Evolutionary conservation across 2,329 filamentous ascomycete genomes (phyloP).

Genomic region (Lachnellula cervina): DNA sequence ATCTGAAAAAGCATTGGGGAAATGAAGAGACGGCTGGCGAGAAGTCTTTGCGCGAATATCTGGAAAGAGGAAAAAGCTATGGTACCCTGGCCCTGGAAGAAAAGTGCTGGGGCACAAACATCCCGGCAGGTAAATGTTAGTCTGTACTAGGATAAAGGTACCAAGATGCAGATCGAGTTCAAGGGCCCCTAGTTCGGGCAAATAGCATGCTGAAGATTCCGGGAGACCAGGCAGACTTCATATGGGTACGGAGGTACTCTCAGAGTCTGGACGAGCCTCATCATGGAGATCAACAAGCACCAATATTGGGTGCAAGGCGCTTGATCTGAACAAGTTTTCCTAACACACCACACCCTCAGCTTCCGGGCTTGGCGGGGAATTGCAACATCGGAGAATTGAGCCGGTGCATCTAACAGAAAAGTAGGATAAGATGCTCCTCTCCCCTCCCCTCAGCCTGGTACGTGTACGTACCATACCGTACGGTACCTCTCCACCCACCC

Average conservation of each 20-base stretch:
- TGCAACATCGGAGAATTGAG: neutral
- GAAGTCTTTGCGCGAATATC: slow-evolving; percentile 5
- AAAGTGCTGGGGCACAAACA: neutral
- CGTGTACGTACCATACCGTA: neutral
- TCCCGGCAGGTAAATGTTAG: neutral
- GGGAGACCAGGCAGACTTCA: neutral
- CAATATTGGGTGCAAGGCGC: too few relatives aligned
- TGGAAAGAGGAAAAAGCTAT: slow-evolving; percentile 27
- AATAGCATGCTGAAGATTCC: neutral
- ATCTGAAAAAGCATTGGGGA: slow-evolving; percentile 9
- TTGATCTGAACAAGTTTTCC: too few relatives aligned
- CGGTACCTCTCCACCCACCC: neutral
- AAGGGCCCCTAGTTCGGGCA: neutral
- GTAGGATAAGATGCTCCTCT: neutral
- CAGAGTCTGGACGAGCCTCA: slow-evolving; percentile 2
- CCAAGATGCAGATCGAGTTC: neutral
- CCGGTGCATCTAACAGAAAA: neutral
- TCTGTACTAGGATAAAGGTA: neutral
- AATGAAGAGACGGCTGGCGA: slow-evolving; percentile 5
- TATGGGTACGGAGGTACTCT: neutral
- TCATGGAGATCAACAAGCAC: neutral
- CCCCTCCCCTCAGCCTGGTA: neutral
- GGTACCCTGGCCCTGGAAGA: slow-evolving; percentile 12
- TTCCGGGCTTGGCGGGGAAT: neutral
- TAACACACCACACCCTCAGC: neutral